These are phyloP conservation scores for Saturnispora kantuleensis DNA, from an alignment of 805 yeast species.

Conservation along the genomic window DNA sequence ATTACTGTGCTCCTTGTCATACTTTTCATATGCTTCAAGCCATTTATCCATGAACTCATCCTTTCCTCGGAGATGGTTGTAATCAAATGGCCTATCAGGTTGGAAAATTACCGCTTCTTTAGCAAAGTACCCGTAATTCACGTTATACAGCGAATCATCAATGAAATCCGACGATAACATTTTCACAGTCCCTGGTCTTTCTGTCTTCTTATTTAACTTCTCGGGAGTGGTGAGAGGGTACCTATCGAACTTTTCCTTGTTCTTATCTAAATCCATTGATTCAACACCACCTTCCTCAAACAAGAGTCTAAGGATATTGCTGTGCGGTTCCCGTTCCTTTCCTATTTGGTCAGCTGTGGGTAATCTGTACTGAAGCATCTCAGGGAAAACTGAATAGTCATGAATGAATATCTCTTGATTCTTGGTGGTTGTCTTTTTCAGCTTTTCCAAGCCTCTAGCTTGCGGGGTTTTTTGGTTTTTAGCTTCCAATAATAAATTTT, in stretches of 20 bases:
- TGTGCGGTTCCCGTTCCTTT: slow-evolving; percentile 15
- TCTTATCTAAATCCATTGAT: slow-evolving; percentile 26
- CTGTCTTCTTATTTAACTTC: slow-evolving; percentile 27
- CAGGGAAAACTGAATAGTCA: slow-evolving; percentile 27
- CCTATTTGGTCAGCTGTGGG: slow-evolving; percentile 19
- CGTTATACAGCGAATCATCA: slow-evolving; percentile 77
- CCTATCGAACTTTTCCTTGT: slow-evolving; percentile 29
- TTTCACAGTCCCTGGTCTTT: slow-evolving; percentile 51
- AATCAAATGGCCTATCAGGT: slow-evolving; percentile 55
- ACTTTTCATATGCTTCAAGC: slow-evolving; percentile 50
- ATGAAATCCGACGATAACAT: slow-evolving; percentile 76
- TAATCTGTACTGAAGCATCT: slow-evolving; percentile 22
- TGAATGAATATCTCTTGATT: slow-evolving; percentile 21
- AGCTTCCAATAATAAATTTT: slow-evolving; percentile 3
- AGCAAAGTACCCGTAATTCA: slow-evolving; percentile 73
- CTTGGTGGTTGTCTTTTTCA: slow-evolving; percentile 10
- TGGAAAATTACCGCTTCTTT: slow-evolving; percentile 71
- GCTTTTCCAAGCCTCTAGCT: slow-evolving; percentile 10
- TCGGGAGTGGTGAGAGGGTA: slow-evolving; percentile 34
- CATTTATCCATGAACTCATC: slow-evolving; percentile 66
- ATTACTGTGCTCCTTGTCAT: slow-evolving; percentile 27
- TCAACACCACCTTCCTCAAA: slow-evolving; percentile 29
- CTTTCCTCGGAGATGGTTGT: slow-evolving; percentile 43
- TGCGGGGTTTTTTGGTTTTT: slow-evolving; percentile 6
- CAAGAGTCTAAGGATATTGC: slow-evolving; percentile 18